These are phyloP conservation scores for Kodamaea fungicola DNA, from an alignment of 1,139 yeast species.

Conservation along the genomic window DNA sequence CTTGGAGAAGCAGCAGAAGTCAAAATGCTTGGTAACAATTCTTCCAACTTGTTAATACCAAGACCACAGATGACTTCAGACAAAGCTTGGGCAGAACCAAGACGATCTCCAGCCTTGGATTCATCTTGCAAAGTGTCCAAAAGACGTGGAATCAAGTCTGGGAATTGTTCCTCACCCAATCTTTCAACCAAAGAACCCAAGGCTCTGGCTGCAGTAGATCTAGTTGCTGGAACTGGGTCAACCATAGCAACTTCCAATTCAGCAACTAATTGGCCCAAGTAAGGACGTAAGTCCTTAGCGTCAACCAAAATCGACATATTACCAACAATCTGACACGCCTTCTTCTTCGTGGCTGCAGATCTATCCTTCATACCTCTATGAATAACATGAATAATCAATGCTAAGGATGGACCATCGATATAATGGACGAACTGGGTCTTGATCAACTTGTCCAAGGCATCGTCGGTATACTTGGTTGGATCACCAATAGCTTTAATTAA, in stretches of 20 bases:
- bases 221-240: conserved; percentile 95
- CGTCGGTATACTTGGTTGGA: conserved; percentile 86
- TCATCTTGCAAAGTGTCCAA: conserved; percentile 77
- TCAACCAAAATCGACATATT: conserved; percentile 97
- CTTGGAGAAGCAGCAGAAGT: conserved; percentile 67
- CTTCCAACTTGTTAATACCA: conserved; percentile 84
- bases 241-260: conserved; percentile 95
- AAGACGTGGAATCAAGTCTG: conserved; percentile 81
- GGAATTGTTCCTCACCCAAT: conserved; percentile 94
- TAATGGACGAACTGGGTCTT: conserved; percentile 94
- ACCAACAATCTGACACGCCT: conserved; percentile 97
- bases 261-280: conserved; percentile 68
- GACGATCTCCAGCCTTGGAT: conserved; percentile 81
- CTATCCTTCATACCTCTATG: conserved; percentile 95
- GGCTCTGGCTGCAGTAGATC: conserved; percentile 97
- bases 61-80: conserved; percentile 92
- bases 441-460: conserved; percentile 80
- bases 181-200: conserved; percentile 94
- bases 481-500: conserved; percentile 92
- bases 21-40: conserved; percentile 75
- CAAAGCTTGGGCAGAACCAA: conserved; percentile 96
- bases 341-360: conserved; percentile 86
- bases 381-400: conserved; percentile 88
- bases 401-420: conserved; percentile 96
- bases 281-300: conserved; percentile 79